Conservation (phyloP, 2,329 filamentous ascomycete genomes). For the Epichloe festucae region DNA sequence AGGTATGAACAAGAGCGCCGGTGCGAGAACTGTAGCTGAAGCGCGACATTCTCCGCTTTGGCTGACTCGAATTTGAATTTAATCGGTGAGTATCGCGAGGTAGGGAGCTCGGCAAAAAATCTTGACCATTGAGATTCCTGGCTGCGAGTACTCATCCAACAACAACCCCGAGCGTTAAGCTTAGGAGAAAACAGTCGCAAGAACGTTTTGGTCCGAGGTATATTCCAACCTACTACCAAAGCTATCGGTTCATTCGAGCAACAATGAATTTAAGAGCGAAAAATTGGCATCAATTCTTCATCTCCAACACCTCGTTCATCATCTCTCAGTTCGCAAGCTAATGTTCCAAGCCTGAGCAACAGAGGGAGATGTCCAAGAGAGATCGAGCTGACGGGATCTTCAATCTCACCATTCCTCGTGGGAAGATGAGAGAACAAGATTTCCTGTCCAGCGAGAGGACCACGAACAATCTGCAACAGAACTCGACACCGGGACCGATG, state of each 20-base stretch:
- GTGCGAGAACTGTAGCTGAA: constrained; percentile 86
- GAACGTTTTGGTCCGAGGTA: constrained; percentile 8
- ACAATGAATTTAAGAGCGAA: constrained; percentile 73
- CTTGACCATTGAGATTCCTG: neutral
- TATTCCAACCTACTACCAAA: constrained; percentile 15
- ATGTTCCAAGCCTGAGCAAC: constrained; percentile 30
- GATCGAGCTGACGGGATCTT: constrained; percentile 60
- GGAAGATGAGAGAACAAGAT: constrained; percentile 9
- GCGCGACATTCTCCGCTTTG: constrained; percentile 83
- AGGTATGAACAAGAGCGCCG: constrained; percentile 57
- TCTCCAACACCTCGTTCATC: constrained; percentile 62
- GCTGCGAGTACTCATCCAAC: constrained; percentile 50
- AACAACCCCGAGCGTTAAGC: constrained; percentile 48
- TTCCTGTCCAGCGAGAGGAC: constrained; percentile 64
- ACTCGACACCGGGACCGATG: constrained; percentile 35
- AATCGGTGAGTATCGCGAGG: constrained; percentile 50
- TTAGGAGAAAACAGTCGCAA: constrained; percentile 25
- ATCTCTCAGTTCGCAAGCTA: constrained; percentile 43
- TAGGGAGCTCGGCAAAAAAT: constrained; percentile 1
- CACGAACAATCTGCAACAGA: constrained; percentile 58
- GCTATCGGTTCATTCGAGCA: constrained; percentile 20
- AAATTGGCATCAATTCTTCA: constrained; percentile 41
- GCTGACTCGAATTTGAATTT: constrained; percentile 74
- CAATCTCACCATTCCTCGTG: constrained; percentile 11
- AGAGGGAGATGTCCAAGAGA: constrained; percentile 52